Percentiles rank a stretch among this genome's conserved stretches.
These are phyloP conservation scores for Debaryomyces sp. DNA, from an alignment of 1,139 yeast species.

Conservation along the genomic window DNA sequence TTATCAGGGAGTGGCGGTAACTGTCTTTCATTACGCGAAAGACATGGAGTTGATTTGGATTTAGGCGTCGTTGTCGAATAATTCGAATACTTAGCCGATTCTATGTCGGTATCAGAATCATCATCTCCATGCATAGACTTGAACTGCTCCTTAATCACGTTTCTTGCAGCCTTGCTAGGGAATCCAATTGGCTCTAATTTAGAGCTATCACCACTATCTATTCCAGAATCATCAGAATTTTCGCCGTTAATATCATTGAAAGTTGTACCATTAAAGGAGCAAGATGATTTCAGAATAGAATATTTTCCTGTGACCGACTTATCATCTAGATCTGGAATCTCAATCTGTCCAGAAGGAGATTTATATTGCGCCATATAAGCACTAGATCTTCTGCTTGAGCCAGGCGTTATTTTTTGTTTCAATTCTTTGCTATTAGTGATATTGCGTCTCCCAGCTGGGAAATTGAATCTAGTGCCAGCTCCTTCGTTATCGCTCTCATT, in stretches of 20 bases:
- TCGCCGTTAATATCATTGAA: conserved; percentile 33
- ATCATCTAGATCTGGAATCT: conserved; percentile 44
- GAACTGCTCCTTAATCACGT: conserved; percentile 30
- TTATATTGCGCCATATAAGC: conserved; percentile 28
- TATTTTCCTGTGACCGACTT: conserved; percentile 22
- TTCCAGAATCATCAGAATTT: conserved; percentile 9
- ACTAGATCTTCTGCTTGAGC: conserved; percentile 17
- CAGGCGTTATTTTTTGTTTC: conserved; percentile 18
- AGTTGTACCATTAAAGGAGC: conserved; percentile 31
- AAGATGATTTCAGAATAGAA: conserved; percentile 22
- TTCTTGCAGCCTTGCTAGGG: conserved; percentile 37
- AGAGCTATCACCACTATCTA: conserved; percentile 6
- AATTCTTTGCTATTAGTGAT: conserved; percentile 35
- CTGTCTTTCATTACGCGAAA: conserved; percentile 13
- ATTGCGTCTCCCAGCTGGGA: conserved; percentile 40
- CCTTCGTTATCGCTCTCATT: conserved; percentile 34
- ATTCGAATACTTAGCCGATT: conserved; percentile 20
- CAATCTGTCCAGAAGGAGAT: conserved; percentile 42
- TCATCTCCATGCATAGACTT: conserved; percentile 26
- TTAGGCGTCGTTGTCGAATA: conserved; percentile 13
- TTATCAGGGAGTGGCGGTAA: conserved; percentile 19
- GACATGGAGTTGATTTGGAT: conserved; percentile 27
- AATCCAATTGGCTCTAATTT: conserved; percentile 38
- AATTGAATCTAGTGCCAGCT: conserved; percentile 37
- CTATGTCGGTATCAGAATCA: conserved; percentile 36